Conservation (phyloP, 2,329 filamentous ascomycete species). For the Botrytis porri region DNA sequence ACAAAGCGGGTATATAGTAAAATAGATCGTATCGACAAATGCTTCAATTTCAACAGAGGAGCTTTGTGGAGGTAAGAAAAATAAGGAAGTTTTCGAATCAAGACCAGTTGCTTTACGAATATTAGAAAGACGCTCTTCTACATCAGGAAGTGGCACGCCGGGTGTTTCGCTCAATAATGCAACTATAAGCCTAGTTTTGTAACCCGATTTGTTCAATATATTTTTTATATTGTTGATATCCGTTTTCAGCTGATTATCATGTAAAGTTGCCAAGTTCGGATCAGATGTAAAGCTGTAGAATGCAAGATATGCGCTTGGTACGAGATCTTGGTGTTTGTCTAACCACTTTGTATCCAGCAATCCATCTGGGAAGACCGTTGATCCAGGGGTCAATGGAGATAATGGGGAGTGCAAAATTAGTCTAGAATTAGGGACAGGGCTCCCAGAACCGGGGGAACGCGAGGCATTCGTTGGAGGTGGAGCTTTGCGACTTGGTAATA, state of each 20-base stretch:
- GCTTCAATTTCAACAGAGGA: constrained; percentile 68
- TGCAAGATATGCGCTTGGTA: constrained; percentile 76
- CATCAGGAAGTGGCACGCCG: constrained; percentile 52
- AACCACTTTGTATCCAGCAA: constrained; percentile 80
- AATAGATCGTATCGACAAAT: constrained; percentile 71
- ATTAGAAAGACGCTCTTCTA: constrained; percentile 73
- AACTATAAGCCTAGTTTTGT: constrained; percentile 74
- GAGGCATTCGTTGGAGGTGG: constrained; percentile 42
- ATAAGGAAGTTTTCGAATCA: constrained; percentile 76
- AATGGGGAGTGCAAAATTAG: constrained; percentile 81
- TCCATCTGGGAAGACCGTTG: constrained; percentile 84
- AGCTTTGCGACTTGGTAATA: constrained; percentile 56
- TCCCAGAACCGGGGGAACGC: constrained; percentile 42
- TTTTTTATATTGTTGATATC: constrained; percentile 78
- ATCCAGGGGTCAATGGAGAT: constrained; percentile 82
- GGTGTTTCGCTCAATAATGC: constrained; percentile 73
- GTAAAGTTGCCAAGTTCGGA: constrained; percentile 67
- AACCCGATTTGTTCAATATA: constrained; percentile 64
- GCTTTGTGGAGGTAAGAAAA: constrained; percentile 74
- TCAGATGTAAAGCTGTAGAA: constrained; percentile 78
- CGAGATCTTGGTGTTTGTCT: constrained; percentile 79
- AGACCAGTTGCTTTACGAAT: constrained; percentile 77
- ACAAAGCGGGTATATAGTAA: constrained; percentile 68
- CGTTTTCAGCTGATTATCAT: constrained; percentile 82
- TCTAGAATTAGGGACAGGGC: constrained; percentile 43